phyloP scores from a whole-genome alignment of 805 yeast genomes.

The Lipomyces kockii region DNA sequence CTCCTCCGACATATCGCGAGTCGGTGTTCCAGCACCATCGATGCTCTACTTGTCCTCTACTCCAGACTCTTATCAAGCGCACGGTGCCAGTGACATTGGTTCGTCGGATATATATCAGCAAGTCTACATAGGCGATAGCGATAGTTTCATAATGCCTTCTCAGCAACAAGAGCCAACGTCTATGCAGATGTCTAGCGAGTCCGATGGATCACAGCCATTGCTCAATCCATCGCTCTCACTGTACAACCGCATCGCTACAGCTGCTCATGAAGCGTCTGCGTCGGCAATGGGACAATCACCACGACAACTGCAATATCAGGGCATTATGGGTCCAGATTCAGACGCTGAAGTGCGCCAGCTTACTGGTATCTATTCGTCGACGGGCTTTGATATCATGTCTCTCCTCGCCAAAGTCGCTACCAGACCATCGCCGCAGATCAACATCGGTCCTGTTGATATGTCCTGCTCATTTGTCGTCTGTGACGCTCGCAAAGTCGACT shows the following conservation, averaged over 20 bases:
- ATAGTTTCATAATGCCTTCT: constrained; percentile 3
- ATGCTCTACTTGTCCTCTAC: constrained; percentile 9
- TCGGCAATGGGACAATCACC: constrained; percentile 7
- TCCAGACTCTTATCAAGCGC: constrained; percentile 2
- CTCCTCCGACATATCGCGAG: not conserved
- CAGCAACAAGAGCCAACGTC: not conserved
- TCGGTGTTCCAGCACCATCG: not conserved
- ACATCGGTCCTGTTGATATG: constrained; percentile 28
- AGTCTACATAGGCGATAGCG: constrained; percentile 8
- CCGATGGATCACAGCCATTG: not conserved
- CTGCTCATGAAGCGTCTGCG: constrained; percentile 7
- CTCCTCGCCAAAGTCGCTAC: constrained; percentile 18
- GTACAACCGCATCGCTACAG: constrained; percentile 7
- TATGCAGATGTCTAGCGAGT: constrained; percentile 1
- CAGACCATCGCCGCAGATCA: constrained; percentile 18
- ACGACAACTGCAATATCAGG: not conserved
- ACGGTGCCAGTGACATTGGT: not conserved
- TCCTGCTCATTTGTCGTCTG: constrained; percentile 28
- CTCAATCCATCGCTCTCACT: not conserved
- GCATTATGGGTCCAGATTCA: not conserved
- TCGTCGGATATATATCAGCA: constrained; percentile 1
- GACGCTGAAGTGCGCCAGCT: not conserved
- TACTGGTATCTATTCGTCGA: constrained; percentile 24
- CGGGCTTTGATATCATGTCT: constrained; percentile 25
- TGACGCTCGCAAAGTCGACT: constrained; percentile 22